These are phyloP conservation scores for Leishmania tropica DNA, from an alignment of 208 protist species.

Conservation along the genomic window DNA sequence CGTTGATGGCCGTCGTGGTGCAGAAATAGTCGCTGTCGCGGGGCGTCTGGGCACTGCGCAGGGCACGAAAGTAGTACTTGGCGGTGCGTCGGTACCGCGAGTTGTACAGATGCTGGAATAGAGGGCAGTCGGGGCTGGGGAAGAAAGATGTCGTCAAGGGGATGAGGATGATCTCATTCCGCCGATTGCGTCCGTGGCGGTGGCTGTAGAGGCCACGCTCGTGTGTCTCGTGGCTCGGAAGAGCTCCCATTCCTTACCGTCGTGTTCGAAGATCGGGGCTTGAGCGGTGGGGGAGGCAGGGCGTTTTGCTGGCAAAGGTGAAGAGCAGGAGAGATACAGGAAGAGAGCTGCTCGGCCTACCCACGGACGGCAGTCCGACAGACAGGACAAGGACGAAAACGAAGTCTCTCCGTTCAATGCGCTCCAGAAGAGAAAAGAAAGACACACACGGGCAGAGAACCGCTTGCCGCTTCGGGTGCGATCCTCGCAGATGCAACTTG, in stretches of 20 bases:
- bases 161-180: slow-evolving; percentile 76
- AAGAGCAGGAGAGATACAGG: not conserved
- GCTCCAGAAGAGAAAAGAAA: not conserved
- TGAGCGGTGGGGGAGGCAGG: not conserved
- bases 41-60: slow-evolving; percentile 42
- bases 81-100: slow-evolving; percentile 67
- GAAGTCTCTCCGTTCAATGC: not conserved
- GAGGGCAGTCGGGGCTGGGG: slow-evolving; percentile 52
- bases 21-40: slow-evolving; percentile 74
- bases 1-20: slow-evolving; percentile 44
- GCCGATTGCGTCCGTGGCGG: slow-evolving; percentile 71
- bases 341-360: not conserved
- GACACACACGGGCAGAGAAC: not conserved
- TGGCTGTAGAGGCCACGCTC: slow-evolving; percentile 75
- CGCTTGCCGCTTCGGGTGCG: no score
- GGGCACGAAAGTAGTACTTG: slow-evolving; percentile 78
- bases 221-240: slow-evolving; percentile 82
- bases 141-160: slow-evolving; percentile 72
- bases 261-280: not conserved
- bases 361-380: not conserved
- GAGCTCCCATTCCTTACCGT: slow-evolving; percentile 48
- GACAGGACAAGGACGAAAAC: not conserved
- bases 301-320: not conserved
- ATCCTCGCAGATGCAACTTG: not conserved
- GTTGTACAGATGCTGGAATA: slow-evolving; percentile 63